Evolutionary conservation across 441 rosid species (phyloP), one percentile per base, ranked within the genome.

Genomic region (Gossypium schwendimanii): DNA sequence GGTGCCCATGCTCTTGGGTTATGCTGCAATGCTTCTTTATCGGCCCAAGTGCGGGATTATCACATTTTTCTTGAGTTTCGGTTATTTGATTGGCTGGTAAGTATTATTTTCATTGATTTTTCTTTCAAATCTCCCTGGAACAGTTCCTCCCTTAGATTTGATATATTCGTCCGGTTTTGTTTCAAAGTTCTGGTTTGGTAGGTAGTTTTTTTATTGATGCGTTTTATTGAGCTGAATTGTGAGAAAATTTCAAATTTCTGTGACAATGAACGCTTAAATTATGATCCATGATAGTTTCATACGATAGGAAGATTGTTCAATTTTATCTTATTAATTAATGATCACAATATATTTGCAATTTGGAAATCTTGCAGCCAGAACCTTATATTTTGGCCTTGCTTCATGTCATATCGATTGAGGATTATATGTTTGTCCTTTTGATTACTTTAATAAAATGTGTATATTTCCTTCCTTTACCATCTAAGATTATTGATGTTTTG

Each of bases 11-110:
- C 58, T 80, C 36, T 57, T 87, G 65, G 97, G 96, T 21, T 94
- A 94, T 66, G 81, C 82, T 60, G 86, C 97, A 4, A 94, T 94
- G 99, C 75, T 79, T 74, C 72, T 92, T n/a, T 87, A 31, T 71
- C 89, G 94, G 53, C 69, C 95, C 28, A 68, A 84, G 64, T 91
- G 87, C 71, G 99, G 99, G 70, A 69, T 86, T 76, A 28, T 89
- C 68, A 87, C 98, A 7, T 94, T 91, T 80, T 71, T 87, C 71
- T 33, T 85, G 17, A 95, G 97, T 15, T 89, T 94, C n/a, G 93
- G 87, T 63, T 92, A 92, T 73, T 94, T 94, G 73, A 92, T 94
- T 80, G 99, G 93, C 77, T 94, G 99, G 98, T 92, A 71, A 52
- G 72, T 53, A 7, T 17, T 15, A 5, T 17, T 17, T 6, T 17